Evolutionary conservation across 2,329 filamentous ascomycete species (phyloP).

Genomic region (Sporothrix humicola): DNA sequence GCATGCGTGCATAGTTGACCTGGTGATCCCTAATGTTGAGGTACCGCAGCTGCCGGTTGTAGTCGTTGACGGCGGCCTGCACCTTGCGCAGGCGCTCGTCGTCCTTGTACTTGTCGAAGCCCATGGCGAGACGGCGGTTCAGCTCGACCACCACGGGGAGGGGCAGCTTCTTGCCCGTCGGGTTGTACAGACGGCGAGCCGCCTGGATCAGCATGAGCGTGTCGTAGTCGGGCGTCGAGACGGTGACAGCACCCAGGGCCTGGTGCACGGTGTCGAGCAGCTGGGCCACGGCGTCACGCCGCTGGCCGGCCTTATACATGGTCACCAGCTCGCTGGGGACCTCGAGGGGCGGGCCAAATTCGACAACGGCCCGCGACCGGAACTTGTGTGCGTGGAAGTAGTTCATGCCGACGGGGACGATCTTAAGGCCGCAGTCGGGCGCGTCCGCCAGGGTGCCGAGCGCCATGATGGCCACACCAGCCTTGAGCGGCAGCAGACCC

Average conservation of each 20-base stretch:
- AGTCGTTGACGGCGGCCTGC: constrained; percentile 76
- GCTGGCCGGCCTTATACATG: constrained; percentile 81
- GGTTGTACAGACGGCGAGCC: constrained; percentile 89
- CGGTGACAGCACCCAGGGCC: constrained; percentile 83
- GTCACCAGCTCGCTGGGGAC: constrained; percentile 82
- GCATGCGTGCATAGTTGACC: constrained; percentile 87
- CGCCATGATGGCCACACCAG: constrained; percentile 97
- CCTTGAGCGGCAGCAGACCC: constrained; percentile 89
- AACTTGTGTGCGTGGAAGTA: constrained; percentile 99
- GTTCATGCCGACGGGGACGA: constrained; percentile 98
- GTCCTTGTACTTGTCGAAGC: constrained; percentile 90
- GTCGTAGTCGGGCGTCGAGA: constrained; percentile 91
- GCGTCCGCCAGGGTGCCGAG: constrained; percentile 85
- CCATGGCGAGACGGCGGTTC: constrained; percentile 86
- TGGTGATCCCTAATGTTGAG: constrained; percentile 92
- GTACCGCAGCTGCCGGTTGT: constrained; percentile 85
- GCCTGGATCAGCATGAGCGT: constrained; percentile 97
- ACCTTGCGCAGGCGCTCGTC: constrained; percentile 81
- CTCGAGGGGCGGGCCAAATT: constrained; percentile 90
- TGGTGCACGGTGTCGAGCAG: constrained; percentile 87
- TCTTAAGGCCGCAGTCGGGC: constrained; percentile 86
- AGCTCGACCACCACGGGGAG: constrained; percentile 92
- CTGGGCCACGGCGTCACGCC: constrained; percentile 83
- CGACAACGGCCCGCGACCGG: constrained; percentile 90
- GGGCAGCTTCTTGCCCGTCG: constrained; percentile 90